Percentiles rank a stretch among this genome's conserved stretches.
phyloP scores from a whole-genome alignment of 257 asterid species.

The Euphrasia confusa region DNA sequence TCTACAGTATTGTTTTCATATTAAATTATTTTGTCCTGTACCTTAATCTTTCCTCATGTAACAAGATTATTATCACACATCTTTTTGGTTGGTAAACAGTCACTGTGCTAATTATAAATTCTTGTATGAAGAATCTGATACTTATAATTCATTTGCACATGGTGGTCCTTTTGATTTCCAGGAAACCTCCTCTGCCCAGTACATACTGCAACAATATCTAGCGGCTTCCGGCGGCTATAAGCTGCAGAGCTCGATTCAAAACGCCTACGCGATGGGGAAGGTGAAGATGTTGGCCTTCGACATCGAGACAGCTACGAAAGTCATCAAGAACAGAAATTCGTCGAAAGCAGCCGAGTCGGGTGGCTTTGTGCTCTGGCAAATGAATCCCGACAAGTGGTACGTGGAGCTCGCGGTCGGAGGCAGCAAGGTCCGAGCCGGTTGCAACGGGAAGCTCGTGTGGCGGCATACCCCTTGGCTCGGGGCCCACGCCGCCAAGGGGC shows the following conservation, averaged over 20 bases:
- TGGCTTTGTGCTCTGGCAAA: constrained; percentile 55
- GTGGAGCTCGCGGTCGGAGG: constrained; percentile 54
- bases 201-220: constrained; percentile 50
- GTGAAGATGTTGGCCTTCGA: constrained; percentile 54
- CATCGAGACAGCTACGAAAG: constrained; percentile 47
- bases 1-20: neutral
- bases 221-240: constrained; percentile 59
- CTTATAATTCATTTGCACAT: constrained; percentile 25
- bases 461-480: constrained; percentile 63
- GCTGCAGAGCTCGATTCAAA: constrained; percentile 44
- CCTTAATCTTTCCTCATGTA: neutral
- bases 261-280: constrained; percentile 54
- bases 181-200: constrained; percentile 57
- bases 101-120: constrained; percentile 27
- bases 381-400: constrained; percentile 61
- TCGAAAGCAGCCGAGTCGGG: constrained; percentile 48
- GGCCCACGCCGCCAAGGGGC: constrained; percentile 58
- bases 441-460: constrained; percentile 57
- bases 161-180: constrained; percentile 34
- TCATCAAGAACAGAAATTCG: constrained; percentile 37
- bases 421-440: constrained; percentile 56
- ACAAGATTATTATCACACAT: constrained; percentile 3
- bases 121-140: constrained; percentile 23
- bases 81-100: constrained; percentile 32
- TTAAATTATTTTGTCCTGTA: neutral